Evolutionary conservation across 75 land plant genomes (phyloP).

Genomic region (Pinus albicaulis): DNA sequence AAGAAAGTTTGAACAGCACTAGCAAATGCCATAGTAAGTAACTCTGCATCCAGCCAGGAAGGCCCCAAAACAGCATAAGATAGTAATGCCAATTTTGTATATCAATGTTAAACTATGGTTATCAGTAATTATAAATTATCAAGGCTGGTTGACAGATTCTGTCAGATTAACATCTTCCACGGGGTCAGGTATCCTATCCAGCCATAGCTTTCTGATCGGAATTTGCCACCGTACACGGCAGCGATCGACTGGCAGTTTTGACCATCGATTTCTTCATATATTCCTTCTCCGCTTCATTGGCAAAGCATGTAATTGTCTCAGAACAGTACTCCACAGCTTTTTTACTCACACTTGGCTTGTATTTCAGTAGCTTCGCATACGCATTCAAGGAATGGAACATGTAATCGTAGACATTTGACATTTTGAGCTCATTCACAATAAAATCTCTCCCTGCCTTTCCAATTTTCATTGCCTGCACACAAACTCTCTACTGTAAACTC

Average conservation of each 20-base stretch:
- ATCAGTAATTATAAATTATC: too few relatives aligned
- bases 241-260: background rate
- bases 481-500: background rate
- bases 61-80: too few relatives aligned
- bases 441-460: conserved; percentile 31
- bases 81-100: too few relatives aligned
- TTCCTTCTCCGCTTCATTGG: background rate
- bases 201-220: too few relatives aligned
- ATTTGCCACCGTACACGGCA: background rate
- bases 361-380: conserved; percentile 35
- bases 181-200: too few relatives aligned
- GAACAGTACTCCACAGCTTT: conserved; percentile 10
- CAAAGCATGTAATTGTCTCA: conserved; percentile 13
- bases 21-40: too few relatives aligned
- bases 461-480: conserved; percentile 22
- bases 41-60: too few relatives aligned
- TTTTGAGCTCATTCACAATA: conserved; percentile 20
- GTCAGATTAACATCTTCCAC: too few relatives aligned
- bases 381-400: conserved; percentile 36
- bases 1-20: too few relatives aligned
- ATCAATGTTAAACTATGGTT: too few relatives aligned
- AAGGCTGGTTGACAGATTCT: too few relatives aligned
- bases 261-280: conserved; percentile 24
- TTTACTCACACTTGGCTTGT: conserved; percentile 18
- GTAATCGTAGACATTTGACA: conserved; percentile 40